Percentiles rank a stretch among this genome's conserved stretches.
These are phyloP conservation scores for Chlorella sp. DNA, from an alignment of 139 green algal species.

Conservation along the genomic window DNA sequence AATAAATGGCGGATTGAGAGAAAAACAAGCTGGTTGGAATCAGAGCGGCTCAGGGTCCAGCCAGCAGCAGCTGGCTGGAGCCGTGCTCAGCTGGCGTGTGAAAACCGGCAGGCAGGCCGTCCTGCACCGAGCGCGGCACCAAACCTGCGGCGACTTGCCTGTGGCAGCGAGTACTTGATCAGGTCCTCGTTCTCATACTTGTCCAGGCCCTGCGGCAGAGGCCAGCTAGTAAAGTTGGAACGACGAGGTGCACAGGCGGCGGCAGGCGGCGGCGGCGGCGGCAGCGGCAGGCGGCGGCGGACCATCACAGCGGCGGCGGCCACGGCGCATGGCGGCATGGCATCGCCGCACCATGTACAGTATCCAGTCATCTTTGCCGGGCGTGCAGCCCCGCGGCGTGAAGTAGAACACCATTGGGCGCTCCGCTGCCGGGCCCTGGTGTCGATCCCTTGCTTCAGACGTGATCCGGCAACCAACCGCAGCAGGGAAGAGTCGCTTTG, in stretches of 20 bases:
- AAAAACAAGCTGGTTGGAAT: neutral
- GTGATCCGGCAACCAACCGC: neutral
- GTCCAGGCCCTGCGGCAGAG: conserved; percentile 61
- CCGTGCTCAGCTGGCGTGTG: too few relatives aligned
- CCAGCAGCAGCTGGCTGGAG: too few relatives aligned
- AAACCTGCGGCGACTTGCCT: neutral
- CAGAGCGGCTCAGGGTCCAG: too few relatives aligned
- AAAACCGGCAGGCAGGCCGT: too few relatives aligned
- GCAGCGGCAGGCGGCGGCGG: neutral
- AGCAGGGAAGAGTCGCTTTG: neutral
- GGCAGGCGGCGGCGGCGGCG: neutral
- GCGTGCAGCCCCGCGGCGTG: conserved; percentile 60
- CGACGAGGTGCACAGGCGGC: neutral
- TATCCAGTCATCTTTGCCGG: conserved; percentile 73
- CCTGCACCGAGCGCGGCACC: too few relatives aligned
- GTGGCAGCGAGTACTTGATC: conserved; percentile 42
- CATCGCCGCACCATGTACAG: conserved; percentile 88
- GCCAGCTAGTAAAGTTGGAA: neutral
- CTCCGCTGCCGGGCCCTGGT: neutral
- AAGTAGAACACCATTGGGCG: conserved; percentile 91
- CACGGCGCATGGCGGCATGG: neutral
- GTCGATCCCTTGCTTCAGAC: too few relatives aligned
- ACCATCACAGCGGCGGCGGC: neutral
- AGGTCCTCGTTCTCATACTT: conserved; percentile 98
- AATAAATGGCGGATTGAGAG: neutral